These are phyloP conservation scores for Carex sylvatica DNA, from an alignment of 202 grass and related monocot species.

Conservation along the genomic window DNA sequence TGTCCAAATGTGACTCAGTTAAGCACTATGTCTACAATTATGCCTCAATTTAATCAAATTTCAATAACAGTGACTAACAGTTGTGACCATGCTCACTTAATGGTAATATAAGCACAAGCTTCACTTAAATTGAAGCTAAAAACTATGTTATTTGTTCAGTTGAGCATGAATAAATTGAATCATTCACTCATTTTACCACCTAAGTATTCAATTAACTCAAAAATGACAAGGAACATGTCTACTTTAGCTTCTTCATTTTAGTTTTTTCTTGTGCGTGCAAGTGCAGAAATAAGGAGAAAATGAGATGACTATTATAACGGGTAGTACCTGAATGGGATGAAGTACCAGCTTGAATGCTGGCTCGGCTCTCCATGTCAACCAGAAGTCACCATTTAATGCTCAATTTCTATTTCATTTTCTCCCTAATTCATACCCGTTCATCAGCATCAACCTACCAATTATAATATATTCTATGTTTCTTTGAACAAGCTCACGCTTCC, in stretches of 20 bases:
- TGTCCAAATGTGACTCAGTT: not conserved
- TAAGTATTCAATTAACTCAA: not conserved
- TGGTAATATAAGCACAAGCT: not conserved
- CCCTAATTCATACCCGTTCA: slow-evolving; percentile 13
- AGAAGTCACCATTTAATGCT: slow-evolving; percentile 30
- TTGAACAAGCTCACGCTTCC: not conserved
- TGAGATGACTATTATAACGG: no score
- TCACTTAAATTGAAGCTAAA: not conserved
- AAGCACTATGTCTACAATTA: not conserved
- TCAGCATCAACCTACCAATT: slow-evolving; percentile 15
- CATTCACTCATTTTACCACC: not conserved
- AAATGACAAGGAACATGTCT: not conserved
- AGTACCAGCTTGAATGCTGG: slow-evolving; percentile 33
- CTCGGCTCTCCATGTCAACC: slow-evolving; percentile 33
- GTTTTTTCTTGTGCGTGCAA: no score
- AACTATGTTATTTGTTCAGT: not conserved
- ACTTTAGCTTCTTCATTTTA: no score
- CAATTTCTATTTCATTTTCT: slow-evolving; percentile 25
- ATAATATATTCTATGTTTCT: not conserved
- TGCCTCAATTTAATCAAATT: not conserved
- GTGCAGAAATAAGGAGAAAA: no score
- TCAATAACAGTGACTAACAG: not conserved
- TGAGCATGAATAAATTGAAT: not conserved
- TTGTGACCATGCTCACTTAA: not conserved
- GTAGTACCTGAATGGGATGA: slow-evolving; percentile 12